Percentiles rank a stretch among this genome's conserved stretches.
Evolutionary conservation across 257 asterid genomes (phyloP).

Genomic region (Capsicum rhomboideum): DNA sequence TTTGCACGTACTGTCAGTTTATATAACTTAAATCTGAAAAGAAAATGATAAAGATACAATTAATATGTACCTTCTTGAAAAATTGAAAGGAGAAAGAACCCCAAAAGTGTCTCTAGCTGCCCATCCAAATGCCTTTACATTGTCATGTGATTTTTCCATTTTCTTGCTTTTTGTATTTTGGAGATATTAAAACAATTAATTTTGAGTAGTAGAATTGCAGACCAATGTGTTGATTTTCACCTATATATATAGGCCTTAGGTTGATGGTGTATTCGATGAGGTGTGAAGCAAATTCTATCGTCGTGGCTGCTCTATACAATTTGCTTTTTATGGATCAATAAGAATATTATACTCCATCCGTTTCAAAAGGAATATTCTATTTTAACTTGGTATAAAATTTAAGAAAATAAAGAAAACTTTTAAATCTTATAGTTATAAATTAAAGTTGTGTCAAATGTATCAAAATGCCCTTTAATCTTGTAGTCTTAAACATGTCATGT

Average conservation of each 20-base stretch:
- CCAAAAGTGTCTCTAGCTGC: constrained; percentile 19
- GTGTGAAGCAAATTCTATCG: background rate
- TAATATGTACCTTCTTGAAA: constrained; percentile 11
- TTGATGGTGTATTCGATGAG: background rate
- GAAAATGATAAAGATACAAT: background rate
- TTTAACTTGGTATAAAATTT: no score
- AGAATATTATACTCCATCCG: no score
- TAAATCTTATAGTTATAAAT: no score
- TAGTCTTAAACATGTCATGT: no score
- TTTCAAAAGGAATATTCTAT: no score
- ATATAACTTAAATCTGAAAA: background rate
- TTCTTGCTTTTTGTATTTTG: background rate
- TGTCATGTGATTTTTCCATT: constrained; percentile 5
- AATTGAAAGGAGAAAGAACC: constrained; percentile 11
- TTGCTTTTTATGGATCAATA: background rate
- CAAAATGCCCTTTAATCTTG: no score
- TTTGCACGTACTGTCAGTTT: background rate
- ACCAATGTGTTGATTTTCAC: background rate
- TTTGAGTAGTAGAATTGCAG: background rate
- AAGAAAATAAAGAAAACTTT: no score
- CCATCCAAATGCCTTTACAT: constrained; percentile 16
- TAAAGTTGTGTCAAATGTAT: no score
- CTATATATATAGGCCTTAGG: background rate
- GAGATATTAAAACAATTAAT: background rate
- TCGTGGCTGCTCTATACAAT: background rate